Percentiles rank a stretch among this genome's conserved stretches.
Evolutionary conservation across 805 yeast species (phyloP).

Genomic region (Kodamaea nitidulidarum): DNA sequence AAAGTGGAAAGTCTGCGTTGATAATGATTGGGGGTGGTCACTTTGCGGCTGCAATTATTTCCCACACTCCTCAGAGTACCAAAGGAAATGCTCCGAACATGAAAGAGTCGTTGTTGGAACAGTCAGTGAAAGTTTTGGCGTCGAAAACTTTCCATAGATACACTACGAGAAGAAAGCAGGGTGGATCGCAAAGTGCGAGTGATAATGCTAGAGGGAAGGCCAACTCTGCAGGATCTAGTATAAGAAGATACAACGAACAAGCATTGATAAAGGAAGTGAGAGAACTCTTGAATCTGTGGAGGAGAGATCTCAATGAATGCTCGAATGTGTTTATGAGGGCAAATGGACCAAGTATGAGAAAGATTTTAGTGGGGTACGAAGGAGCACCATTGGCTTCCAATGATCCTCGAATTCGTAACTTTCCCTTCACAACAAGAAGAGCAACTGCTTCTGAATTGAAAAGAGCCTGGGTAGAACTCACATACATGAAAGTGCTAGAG

Average conservation of each 20-base stretch:
- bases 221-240: slow-evolving; percentile 88
- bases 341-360: slow-evolving; percentile 64
- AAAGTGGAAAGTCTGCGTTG: slow-evolving; percentile 57
- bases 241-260: slow-evolving; percentile 86
- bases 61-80: slow-evolving; percentile 57
- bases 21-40: slow-evolving; percentile 98
- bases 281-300: slow-evolving; percentile 66
- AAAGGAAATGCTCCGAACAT: slow-evolving; percentile 53
- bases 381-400: slow-evolving; percentile 47
- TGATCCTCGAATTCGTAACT: slow-evolving; percentile 61
- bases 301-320: slow-evolving; percentile 53
- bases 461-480: slow-evolving; percentile 76
- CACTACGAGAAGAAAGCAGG: slow-evolving; percentile 95
- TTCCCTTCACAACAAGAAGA: slow-evolving; percentile 88
- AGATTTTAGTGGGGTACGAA: slow-evolving; percentile 62
- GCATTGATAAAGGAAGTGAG: slow-evolving; percentile 77
- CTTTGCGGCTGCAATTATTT: slow-evolving; percentile 90
- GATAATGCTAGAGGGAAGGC: slow-evolving; percentile 95
- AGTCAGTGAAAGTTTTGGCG: slow-evolving; percentile 59
- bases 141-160: slow-evolving; percentile 91
- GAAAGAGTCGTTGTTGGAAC: slow-evolving; percentile 49
- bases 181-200: slow-evolving; percentile 92
- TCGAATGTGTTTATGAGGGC: slow-evolving; percentile 76
- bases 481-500: slow-evolving; percentile 52
- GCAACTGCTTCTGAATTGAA: slow-evolving; percentile 81